Conservation (phyloP, 805 yeast genomes). For the Nakazawaea populi region DNA sequence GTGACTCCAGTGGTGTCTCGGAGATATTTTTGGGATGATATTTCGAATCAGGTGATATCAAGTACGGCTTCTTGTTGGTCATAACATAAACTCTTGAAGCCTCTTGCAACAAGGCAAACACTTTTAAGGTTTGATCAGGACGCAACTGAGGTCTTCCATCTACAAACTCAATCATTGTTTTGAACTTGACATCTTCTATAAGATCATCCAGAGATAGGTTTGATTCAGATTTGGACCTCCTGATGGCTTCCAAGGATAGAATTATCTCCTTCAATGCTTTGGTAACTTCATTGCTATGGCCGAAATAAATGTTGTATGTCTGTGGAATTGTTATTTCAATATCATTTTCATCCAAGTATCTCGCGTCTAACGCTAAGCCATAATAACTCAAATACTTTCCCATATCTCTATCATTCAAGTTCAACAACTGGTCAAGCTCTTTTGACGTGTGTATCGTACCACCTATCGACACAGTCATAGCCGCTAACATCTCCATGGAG, state of each 20-base stretch:
- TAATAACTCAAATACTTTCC: constrained; percentile 19
- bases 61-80: constrained; percentile 24
- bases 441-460: constrained; percentile 50
- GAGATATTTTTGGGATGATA: constrained; percentile 21
- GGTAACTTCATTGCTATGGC: constrained; percentile 28
- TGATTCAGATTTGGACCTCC: constrained; percentile 10
- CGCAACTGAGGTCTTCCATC: constrained; percentile 9
- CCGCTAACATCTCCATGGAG: constrained; percentile 58
- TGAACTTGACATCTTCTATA: constrained; percentile 2
- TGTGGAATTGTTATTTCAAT: constrained; percentile 1
- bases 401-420: constrained; percentile 19
- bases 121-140: constrained; percentile 16
- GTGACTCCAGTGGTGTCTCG: constrained; percentile 17
- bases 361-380: constrained; percentile 24
- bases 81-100: constrained; percentile 23
- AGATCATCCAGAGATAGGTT: not conserved
- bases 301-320: constrained; percentile 25
- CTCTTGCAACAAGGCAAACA: constrained; percentile 18
- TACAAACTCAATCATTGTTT: constrained; percentile 3
- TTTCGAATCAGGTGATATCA: constrained; percentile 20
- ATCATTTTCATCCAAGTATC: constrained; percentile 2
- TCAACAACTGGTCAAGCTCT: constrained; percentile 37
- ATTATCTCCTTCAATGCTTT: constrained; percentile 25
- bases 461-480: constrained; percentile 49
- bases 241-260: constrained; percentile 21